Evolutionary conservation across 371 early-diverging fungal species (phyloP).

Genomic region (Mortierella sp.): DNA sequence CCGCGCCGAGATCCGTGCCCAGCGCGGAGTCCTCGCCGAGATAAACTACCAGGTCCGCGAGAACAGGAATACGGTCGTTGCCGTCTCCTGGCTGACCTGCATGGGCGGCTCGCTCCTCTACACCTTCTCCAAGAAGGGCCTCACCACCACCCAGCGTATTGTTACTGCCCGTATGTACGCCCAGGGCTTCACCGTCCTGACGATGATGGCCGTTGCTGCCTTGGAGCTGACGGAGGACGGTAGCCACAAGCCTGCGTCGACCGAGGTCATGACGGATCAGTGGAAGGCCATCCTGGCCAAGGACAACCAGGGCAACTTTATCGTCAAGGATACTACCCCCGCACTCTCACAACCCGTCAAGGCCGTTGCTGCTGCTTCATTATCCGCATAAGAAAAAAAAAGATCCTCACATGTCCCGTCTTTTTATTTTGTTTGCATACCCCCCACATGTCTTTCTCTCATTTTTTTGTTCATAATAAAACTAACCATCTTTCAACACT

Average conservation of each 20-base stretch:
- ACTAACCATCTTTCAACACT: too few relatives aligned
- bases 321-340: conserved; percentile 37
- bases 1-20: conserved; percentile 54
- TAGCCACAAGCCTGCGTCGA: conserved; percentile 26
- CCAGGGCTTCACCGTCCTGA: conserved; percentile 56
- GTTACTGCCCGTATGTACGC: conserved; percentile 79
- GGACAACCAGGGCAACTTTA: conserved; percentile 49
- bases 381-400: too few relatives aligned
- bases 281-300: conserved; percentile 59
- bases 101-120: conserved; percentile 76
- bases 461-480: too few relatives aligned
- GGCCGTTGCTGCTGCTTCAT: conserved; percentile 11
- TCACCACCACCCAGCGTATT: conserved; percentile 78
- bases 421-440: too few relatives aligned
- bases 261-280: conserved; percentile 51
- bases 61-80: conserved; percentile 66
- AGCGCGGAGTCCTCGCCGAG: conserved; percentile 49
- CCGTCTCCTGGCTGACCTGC: conserved; percentile 77
- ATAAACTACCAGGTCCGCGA: conserved; percentile 56
- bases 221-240: conserved; percentile 48
- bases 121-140: conserved; percentile 75
- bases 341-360: background rate
- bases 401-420: too few relatives aligned
- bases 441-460: too few relatives aligned
- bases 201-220: conserved; percentile 57